phyloP scores from a whole-genome alignment of 257 asterid genomes.

The Henckelia pumila region DNA sequence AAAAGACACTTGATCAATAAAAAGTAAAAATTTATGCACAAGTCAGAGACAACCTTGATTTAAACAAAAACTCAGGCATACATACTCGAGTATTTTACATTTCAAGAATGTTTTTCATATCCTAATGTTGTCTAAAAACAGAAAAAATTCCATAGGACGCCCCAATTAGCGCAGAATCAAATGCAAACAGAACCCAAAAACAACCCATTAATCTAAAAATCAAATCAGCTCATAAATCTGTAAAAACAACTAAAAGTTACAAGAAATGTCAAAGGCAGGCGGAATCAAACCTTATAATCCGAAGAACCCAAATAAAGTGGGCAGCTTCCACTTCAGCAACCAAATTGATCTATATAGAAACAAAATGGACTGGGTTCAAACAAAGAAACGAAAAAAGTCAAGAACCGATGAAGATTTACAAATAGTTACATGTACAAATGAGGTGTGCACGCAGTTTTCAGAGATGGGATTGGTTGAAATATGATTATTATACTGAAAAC shows the following conservation, averaged over 20 bases:
- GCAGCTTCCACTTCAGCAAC: not conserved
- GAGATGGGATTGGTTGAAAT: slow-evolving; percentile 21
- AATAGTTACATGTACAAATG: not conserved
- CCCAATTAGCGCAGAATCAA: not conserved
- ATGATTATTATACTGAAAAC: not conserved
- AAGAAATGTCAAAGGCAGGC: slow-evolving; percentile 14
- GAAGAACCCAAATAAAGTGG: slow-evolving; percentile 17
- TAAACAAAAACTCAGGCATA: not conserved
- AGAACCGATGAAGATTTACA: slow-evolving; percentile 9
- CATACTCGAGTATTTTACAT: not conserved
- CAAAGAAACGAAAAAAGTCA: not conserved
- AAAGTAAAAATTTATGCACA: no score
- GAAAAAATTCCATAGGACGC: not conserved
- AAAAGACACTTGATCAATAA: no score
- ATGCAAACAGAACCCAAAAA: not conserved
- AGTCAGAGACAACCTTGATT: not conserved
- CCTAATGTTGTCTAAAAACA: not conserved
- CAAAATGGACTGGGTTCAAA: slow-evolving; percentile 7
- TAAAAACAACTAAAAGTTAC: not conserved
- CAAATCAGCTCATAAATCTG: not conserved
- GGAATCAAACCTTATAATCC: slow-evolving; percentile 35
- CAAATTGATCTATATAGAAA: not conserved
- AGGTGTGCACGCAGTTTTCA: slow-evolving; percentile 21
- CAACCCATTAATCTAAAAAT: not conserved
- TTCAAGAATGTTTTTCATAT: not conserved